Evolutionary conservation across 257 asterid genomes (phyloP).

Genomic region (Nicotiana sylvestris): DNA sequence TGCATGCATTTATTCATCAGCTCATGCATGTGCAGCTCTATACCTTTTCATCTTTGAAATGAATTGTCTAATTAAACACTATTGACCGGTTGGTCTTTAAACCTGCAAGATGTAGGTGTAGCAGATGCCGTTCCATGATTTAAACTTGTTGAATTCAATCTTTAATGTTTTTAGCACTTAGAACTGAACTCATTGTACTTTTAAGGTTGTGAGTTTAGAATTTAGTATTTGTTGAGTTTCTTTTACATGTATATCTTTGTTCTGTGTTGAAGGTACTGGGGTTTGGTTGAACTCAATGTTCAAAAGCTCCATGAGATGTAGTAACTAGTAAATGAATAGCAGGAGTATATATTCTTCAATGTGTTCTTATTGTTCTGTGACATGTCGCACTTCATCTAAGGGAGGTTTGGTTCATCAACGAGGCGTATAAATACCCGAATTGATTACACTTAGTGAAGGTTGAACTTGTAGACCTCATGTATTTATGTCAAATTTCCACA

Average conservation of each 20-base stretch:
- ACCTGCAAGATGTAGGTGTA: too few relatives aligned
- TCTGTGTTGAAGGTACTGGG: neutral
- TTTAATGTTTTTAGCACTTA: neutral
- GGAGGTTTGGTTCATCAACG: too few relatives aligned
- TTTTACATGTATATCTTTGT: neutral
- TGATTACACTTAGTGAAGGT: neutral
- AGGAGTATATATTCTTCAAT: neutral
- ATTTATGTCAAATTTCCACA: neutral
- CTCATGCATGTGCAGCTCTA: constrained; percentile 5
- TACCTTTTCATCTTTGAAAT: constrained; percentile 5
- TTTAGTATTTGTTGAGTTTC: neutral
- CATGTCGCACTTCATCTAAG: too few relatives aligned
- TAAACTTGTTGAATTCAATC: neutral
- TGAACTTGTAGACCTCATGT: neutral
- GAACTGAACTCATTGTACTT: neutral
- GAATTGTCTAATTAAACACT: constrained; percentile 6
- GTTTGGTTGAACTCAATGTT: neutral
- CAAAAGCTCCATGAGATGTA: neutral
- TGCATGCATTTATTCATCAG: neutral
- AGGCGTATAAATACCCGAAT: too few relatives aligned
- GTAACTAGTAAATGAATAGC: neutral
- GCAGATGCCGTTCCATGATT: neutral
- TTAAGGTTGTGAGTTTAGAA: neutral
- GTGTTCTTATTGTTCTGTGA: too few relatives aligned
- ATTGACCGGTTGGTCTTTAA: neutral